Conservation (phyloP, 352 stramenopile genomes). For the Thraustochytrium striatum region DNA sequence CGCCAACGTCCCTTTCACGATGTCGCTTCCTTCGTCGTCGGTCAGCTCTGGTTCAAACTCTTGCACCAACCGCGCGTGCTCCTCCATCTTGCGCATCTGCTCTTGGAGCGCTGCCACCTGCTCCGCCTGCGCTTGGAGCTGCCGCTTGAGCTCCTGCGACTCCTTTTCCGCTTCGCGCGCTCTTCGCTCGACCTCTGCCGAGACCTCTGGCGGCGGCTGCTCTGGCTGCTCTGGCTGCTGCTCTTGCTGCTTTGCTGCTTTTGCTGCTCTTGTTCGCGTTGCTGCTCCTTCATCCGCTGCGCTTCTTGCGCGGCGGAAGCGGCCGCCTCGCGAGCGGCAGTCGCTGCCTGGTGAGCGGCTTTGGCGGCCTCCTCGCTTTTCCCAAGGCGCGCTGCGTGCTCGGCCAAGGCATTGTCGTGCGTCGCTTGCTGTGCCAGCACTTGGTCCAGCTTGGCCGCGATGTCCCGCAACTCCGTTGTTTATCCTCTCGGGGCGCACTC, state of each 20-base stretch:
- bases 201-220: neutral
- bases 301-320: too few relatives aligned
- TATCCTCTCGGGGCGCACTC: neutral
- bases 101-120: neutral
- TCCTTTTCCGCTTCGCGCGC: neutral
- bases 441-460: neutral
- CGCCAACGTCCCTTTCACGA: neutral
- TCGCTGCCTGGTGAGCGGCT: neutral
- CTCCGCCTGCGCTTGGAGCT: neutral
- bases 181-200: neutral
- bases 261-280: too few relatives aligned
- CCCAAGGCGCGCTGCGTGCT: neutral
- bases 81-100: neutral
- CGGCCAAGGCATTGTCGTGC: neutral
- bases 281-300: too few relatives aligned
- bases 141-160: neutral
- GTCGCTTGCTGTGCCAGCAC: neutral
- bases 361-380: neutral
- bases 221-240: neutral
- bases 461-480: neutral
- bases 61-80: neutral
- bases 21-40: neutral
- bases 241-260: neutral
- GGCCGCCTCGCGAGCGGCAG: too few relatives aligned
- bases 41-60: neutral